phyloP scores from a whole-genome alignment of 306 rosid species.

The Pterocarpus santalinus region DNA sequence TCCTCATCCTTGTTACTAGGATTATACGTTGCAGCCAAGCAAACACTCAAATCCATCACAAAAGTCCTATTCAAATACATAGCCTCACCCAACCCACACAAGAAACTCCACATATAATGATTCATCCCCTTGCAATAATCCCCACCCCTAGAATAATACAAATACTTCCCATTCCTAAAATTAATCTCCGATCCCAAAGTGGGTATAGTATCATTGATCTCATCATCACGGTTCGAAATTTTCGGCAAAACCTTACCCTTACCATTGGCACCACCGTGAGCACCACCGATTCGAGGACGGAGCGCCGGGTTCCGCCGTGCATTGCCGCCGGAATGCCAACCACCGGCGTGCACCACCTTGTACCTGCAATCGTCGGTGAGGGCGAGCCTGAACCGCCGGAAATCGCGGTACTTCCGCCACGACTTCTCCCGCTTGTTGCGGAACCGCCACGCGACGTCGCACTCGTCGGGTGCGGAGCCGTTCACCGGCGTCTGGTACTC shows the following conservation, averaged over 20 bases:
- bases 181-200: conserved; percentile 76
- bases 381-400: conserved; percentile 72
- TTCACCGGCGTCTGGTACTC: conserved; percentile 80
- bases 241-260: conserved; percentile 17
- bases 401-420: conserved; percentile 96
- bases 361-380: conserved; percentile 69
- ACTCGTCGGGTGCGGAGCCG: conserved; percentile 77
- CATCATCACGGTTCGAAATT: conserved; percentile 62
- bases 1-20: conserved; percentile 83
- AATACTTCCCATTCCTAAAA: conserved; percentile 86
- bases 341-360: conserved; percentile 77
- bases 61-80: conserved; percentile 92
- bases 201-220: conserved; percentile 94
- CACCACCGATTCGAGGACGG: background rate
- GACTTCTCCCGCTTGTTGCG: conserved; percentile 91
- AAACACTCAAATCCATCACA: conserved; percentile 93
- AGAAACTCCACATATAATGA: conserved; percentile 93
- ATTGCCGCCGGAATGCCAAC: conserved; percentile 90
- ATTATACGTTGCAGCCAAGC: conserved; percentile 75
- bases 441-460: conserved; percentile 91
- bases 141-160: conserved; percentile 97
- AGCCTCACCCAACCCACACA: conserved; percentile 98
- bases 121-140: conserved; percentile 99
- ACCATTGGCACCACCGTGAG: background rate
- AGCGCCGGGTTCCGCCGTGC: conserved; percentile 61